A percentile compares a stretch with the other conserved stretches of the same genome.
Evolutionary conservation across 2,329 filamentous ascomycete genomes (phyloP).

Genomic region (Stemphylium vesicarium): DNA sequence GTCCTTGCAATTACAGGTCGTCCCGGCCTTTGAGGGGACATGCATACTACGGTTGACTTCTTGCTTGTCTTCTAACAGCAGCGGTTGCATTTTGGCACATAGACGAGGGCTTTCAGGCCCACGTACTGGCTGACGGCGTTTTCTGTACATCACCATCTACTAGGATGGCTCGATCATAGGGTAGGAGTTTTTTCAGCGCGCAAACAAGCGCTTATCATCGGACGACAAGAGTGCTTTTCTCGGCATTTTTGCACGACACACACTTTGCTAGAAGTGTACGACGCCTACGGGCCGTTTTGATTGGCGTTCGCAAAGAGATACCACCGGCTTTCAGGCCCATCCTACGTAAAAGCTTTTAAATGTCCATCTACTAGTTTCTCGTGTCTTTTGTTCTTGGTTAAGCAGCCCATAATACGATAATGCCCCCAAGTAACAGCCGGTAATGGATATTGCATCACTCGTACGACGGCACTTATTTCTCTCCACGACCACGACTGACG

Average conservation of each 20-base stretch:
- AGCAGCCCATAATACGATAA: not conserved
- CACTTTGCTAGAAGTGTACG: conserved; percentile 43
- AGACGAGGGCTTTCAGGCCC: conserved; percentile 35
- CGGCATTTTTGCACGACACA: conserved; percentile 30
- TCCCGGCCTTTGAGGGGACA: not conserved
- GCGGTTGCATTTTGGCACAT: conserved; percentile 43
- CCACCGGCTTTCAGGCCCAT: conserved; percentile 33
- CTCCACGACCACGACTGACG: conserved; percentile 19
- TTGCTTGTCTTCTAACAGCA: conserved; percentile 39
- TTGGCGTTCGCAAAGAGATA: conserved; percentile 33
- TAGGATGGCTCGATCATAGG: conserved; percentile 26
- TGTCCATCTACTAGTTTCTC: conserved; percentile 11
- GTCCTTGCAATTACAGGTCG: not conserved
- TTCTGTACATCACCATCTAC: conserved; percentile 24
- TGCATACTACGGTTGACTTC: conserved; percentile 9
- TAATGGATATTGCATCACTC: conserved; percentile 10
- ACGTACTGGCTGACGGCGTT: conserved; percentile 35
- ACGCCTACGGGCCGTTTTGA: conserved; percentile 21
- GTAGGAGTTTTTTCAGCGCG: conserved; percentile 26
- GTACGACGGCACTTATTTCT: conserved; percentile 5
- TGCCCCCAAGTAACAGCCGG: not conserved
- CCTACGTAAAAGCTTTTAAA: conserved; percentile 26
- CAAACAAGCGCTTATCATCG: conserved; percentile 19
- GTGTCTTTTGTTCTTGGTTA: not conserved
- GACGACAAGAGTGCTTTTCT: conserved; percentile 19